These are phyloP conservation scores for Talaromyces sp. DNA, from an alignment of 2,329 filamentous ascomycete species.

Conservation along the genomic window DNA sequence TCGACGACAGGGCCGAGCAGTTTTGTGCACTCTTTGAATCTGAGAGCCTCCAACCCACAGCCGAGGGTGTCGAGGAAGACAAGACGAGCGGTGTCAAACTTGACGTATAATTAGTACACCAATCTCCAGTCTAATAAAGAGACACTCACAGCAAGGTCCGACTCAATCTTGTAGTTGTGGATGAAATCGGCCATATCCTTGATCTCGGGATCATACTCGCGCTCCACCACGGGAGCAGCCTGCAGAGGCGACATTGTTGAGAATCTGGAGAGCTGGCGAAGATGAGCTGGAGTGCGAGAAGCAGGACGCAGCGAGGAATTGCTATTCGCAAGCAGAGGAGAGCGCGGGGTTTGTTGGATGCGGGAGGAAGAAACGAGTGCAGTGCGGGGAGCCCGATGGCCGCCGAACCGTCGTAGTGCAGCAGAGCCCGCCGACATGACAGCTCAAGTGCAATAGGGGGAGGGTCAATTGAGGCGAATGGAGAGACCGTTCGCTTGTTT, in stretches of 20 bases:
- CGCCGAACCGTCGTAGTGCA: slow-evolving; percentile 39
- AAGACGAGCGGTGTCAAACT: slow-evolving; percentile 88
- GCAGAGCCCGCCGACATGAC: slow-evolving; percentile 38
- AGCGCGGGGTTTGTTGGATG: slow-evolving; percentile 38
- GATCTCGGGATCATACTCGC: slow-evolving; percentile 85
- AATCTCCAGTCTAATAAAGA: neutral
- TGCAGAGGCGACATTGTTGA: slow-evolving; percentile 41
- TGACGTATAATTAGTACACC: slow-evolving; percentile 12
- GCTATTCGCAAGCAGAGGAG: slow-evolving; percentile 21
- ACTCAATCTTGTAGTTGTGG: slow-evolving; percentile 85
- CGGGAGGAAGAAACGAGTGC: slow-evolving; percentile 43
- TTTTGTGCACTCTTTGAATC: slow-evolving; percentile 94
- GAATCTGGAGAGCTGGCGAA: slow-evolving; percentile 26
- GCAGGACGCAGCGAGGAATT: slow-evolving; percentile 15
- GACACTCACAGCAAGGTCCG: slow-evolving; percentile 77
- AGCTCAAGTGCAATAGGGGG: neutral
- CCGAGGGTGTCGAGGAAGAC: slow-evolving; percentile 96
- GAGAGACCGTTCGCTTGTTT: neutral
- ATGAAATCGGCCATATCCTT: slow-evolving; percentile 93
- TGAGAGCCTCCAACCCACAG: slow-evolving; percentile 90
- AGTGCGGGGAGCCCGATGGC: slow-evolving; percentile 33
- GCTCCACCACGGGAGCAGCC: slow-evolving; percentile 27
- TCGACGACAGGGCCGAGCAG: slow-evolving; percentile 87
- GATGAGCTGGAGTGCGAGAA: slow-evolving; percentile 14
- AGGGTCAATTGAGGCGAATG: neutral